A percentile compares a stretch with the other conserved stretches of the same genome.
Conservation (phyloP, 176 grass and related monocot species). For the Alloteropsis semialata region DNA sequence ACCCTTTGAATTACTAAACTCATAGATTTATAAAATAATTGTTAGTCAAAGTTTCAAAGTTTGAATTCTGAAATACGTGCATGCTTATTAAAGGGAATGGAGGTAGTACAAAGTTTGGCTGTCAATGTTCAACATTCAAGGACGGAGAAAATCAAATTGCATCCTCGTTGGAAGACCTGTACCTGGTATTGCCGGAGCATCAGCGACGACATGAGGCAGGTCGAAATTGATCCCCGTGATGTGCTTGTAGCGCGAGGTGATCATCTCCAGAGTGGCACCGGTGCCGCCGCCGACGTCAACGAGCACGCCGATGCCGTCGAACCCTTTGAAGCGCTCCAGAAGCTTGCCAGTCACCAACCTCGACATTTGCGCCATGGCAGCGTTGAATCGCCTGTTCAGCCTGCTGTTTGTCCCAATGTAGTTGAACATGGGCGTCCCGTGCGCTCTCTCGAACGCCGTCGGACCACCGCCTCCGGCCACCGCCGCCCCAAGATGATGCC, state of each 20-base stretch:
- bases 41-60: too few relatives aligned
- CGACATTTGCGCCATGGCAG: too few relatives aligned
- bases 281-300: constrained; percentile 41
- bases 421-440: background rate
- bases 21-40: too few relatives aligned
- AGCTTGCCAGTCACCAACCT: too few relatives aligned
- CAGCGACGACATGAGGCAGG: constrained; percentile 29
- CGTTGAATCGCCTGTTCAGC: too few relatives aligned
- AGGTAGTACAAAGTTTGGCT: too few relatives aligned
- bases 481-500: background rate
- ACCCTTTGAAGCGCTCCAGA: background rate
- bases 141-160: too few relatives aligned
- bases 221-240: constrained; percentile 37
- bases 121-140: too few relatives aligned
- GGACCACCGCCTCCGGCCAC: background rate
- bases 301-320: constrained; percentile 16
- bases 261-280: constrained; percentile 17
- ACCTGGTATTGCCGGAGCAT: background rate
- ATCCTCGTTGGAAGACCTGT: too few relatives aligned
- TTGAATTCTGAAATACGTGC: too few relatives aligned
- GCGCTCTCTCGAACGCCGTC: background rate
- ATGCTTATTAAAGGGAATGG: too few relatives aligned
- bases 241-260: background rate
- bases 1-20: too few relatives aligned
- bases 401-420: background rate